phyloP scores from a whole-genome alignment of 1,284 basidiomycete species.

The Dichomitus squalens region DNA sequence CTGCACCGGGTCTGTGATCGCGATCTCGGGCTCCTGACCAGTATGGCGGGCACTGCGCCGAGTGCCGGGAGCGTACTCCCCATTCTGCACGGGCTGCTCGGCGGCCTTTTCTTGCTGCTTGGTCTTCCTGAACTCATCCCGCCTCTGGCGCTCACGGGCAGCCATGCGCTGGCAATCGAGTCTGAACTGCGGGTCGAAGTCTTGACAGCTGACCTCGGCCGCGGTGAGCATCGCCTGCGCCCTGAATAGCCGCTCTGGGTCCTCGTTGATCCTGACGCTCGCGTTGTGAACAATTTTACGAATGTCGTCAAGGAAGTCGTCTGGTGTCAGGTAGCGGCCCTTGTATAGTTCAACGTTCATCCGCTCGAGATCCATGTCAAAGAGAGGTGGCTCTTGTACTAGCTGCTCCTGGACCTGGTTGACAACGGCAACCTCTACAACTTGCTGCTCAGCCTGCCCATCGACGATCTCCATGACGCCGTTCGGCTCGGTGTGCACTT shows the following conservation, averaged over 20 bases:
- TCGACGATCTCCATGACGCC: conserved; percentile 48
- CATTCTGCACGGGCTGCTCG: conserved; percentile 32
- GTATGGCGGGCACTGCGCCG: conserved; percentile 72
- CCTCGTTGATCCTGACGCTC: conserved; percentile 60
- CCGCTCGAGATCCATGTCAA: conserved; percentile 88
- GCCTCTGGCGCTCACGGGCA: conserved; percentile 71
- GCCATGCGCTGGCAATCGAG: conserved; percentile 92
- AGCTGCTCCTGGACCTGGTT: conserved; percentile 25
- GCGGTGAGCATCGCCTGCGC: conserved; percentile 92
- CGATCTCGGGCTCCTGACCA: conserved; percentile 68
- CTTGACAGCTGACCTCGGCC: conserved; percentile 84
- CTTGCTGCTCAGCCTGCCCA: conserved; percentile 10
- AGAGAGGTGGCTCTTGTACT: conserved; percentile 44
- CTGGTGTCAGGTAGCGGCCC: conserved; percentile 86
- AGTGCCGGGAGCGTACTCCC: conserved; percentile 44
- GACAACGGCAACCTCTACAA: conserved; percentile 26
- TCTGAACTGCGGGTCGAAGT: conserved; percentile 84
- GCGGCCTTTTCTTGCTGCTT: conserved; percentile 51
- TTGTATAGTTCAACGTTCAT: conserved; percentile 90
- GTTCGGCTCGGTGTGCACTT: conserved; percentile 43
- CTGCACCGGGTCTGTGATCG: conserved; percentile 69
- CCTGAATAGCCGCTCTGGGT: conserved; percentile 77
- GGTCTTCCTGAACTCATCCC: conserved; percentile 58
- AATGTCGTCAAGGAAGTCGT: conserved; percentile 88
- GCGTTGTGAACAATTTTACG: conserved; percentile 91